Evolutionary conservation across 352 stramenopile species (phyloP).

Genomic region (Phytophthora niederhauseri): DNA sequence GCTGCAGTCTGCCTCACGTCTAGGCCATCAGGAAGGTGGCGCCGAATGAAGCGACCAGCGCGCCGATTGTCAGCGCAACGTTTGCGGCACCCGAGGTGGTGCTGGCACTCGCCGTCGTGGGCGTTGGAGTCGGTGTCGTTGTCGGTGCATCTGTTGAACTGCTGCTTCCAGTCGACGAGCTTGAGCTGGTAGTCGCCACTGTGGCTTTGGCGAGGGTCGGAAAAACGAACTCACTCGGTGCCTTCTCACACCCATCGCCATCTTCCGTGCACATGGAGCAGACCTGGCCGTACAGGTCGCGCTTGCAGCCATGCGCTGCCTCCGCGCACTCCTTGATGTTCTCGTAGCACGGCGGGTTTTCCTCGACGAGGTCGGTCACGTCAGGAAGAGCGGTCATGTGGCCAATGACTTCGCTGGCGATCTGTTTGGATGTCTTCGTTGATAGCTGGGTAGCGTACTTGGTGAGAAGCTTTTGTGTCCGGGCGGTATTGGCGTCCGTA

Average conservation of each 20-base stretch:
- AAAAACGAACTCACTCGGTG: slow-evolving; percentile 12
- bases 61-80: slow-evolving; percentile 13
- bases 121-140: background rate
- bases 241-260: slow-evolving; percentile 18
- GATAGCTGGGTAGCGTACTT: slow-evolving; percentile 46
- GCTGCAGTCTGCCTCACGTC: background rate
- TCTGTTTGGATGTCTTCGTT: slow-evolving; percentile 34
- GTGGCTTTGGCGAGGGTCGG: slow-evolving; percentile 29
- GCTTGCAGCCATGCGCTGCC: slow-evolving; percentile 51
- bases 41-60: slow-evolving; percentile 16
- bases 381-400: slow-evolving; percentile 56
- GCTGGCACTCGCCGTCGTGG: background rate
- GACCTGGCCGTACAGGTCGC: slow-evolving; percentile 56
- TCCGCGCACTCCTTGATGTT: slow-evolving; percentile 48
- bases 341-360: slow-evolving; percentile 61
- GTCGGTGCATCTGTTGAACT: no score
- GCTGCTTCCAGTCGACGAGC: no score
- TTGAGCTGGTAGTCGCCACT: no score
- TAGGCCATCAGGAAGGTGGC: slow-evolving; percentile 28
- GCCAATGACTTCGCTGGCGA: slow-evolving; percentile 17
- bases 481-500: slow-evolving; percentile 35
- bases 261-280: slow-evolving; percentile 41
- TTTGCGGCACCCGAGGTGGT: slow-evolving; percentile 9
- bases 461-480: slow-evolving; percentile 45
- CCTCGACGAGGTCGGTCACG: slow-evolving; percentile 29